phyloP scores from a whole-genome alignment of 495 filamentous ascomycete species.

The Neurospora intermedia region DNA sequence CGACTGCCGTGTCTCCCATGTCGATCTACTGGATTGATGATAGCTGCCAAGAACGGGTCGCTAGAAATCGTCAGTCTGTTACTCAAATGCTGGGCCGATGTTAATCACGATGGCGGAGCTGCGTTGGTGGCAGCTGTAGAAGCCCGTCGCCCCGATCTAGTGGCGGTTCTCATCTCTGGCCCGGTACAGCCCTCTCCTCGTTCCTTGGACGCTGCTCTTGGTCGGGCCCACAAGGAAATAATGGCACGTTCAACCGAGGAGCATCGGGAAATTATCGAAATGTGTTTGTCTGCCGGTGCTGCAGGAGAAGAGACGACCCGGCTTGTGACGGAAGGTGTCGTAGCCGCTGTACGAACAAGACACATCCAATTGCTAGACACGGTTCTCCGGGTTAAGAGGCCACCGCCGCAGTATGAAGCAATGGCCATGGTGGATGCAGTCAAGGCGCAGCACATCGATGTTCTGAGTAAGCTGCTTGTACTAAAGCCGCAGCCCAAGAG shows the following conservation, averaged over 20 bases:
- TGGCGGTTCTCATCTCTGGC: conserved; percentile 15
- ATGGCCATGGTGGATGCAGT: conserved; percentile 18
- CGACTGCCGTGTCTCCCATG: conserved; percentile 20
- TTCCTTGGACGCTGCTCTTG: conserved; percentile 17
- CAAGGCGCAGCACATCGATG: conserved; percentile 11
- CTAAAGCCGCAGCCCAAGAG: conserved; percentile 10
- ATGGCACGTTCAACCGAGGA: conserved; percentile 1
- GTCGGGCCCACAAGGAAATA: conserved; percentile 6
- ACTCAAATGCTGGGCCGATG: conserved; percentile 18
- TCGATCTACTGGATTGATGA: conserved; percentile 17
- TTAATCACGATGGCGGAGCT: conserved; percentile 17
- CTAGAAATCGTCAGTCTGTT: conserved; percentile 11
- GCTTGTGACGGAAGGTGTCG: conserved; percentile 14
- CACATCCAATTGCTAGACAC: conserved; percentile 11
- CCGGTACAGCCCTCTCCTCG: conserved; percentile 15
- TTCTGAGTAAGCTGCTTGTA: conserved; percentile 15
- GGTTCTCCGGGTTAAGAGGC: conserved; percentile 8
- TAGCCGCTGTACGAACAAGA: conserved; percentile 11
- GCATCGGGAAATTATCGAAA: conserved; percentile 13
- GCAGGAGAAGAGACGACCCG: conserved; percentile 15
- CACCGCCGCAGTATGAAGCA: conserved; percentile 11
- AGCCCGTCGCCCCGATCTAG: conserved; percentile 13
- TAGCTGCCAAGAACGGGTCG: conserved; percentile 21
- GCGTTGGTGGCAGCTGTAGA: conserved; percentile 19
- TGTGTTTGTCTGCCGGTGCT: conserved; percentile 17